Base-by-base conservation (phyloP, 768 basidiomycete genomes). In the Omphalotus guepiniiformis region DNA sequence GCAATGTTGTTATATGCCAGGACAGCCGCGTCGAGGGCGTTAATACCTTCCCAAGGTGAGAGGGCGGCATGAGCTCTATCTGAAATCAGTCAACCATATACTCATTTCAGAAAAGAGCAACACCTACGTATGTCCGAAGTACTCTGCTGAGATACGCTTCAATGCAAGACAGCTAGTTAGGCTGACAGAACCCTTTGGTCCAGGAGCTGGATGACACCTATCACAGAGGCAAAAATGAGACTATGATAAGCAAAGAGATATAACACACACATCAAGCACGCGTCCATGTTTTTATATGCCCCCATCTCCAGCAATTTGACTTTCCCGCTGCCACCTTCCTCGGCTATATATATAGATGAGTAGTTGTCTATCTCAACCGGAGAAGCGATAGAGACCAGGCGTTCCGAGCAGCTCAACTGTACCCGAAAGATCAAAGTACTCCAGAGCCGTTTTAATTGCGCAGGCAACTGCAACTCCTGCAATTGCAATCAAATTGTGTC, bases 11-110 rank as follows among this genome's bases (percentile, higher is more conserved):
- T 84, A 59, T 93, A 93, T 3, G 86, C 85, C 2, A 89, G 72
- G 4, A 92, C 85, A 15, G 88, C 89, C 1, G 92, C 91, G 58
- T 93, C 91, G 11, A 91, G 64, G 1, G 90, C 83, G 52, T 93
- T 92, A 51, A 71, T 73, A 1, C 88, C 89, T 61, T 91, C 85
- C 89, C 89, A 92, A 23, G 89, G 90, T 21, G 82, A 84, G 23
- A 85, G 68, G 1, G 80, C 81, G 3, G 87, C 87, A 58, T 89
- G 88, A 2, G 88, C 86, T 11, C 86, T 88, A 46, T 1, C 8
- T 16, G 30, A 6, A 38, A 42, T 29, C 21, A 21, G 16, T 52
- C 7, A 47, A 22, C 26, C 29, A 3, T 23, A 45, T 6, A 15
- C 21, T 12, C 7, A 16, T 12, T 30, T 26, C 50, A 29, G 19